These are phyloP conservation scores for Thalassiosira hispida DNA, from an alignment of 352 stramenopile genomes.

Conservation along the genomic window DNA sequence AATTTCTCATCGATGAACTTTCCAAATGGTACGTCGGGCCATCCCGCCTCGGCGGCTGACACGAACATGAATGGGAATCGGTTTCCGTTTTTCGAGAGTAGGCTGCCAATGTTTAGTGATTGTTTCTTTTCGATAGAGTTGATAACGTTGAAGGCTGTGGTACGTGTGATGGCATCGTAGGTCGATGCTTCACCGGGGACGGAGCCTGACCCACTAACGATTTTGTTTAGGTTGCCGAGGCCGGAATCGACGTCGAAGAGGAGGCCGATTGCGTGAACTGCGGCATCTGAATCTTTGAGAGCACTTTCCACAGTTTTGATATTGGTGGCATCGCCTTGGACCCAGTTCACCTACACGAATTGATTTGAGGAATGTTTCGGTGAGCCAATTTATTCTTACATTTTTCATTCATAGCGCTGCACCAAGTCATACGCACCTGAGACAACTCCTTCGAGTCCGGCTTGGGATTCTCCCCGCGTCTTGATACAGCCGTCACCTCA, in stretches of 20 bases:
- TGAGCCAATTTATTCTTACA: background rate
- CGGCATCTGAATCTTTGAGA: slow-evolving; percentile 54
- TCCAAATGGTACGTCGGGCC: slow-evolving; percentile 74
- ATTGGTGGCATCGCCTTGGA: slow-evolving; percentile 60
- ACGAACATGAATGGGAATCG: slow-evolving; percentile 78
- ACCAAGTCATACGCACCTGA: slow-evolving; percentile 40
- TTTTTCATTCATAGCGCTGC: too few relatives aligned
- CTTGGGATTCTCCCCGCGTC: slow-evolving; percentile 54
- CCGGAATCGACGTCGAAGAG: slow-evolving; percentile 82
- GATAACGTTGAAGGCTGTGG: slow-evolving; percentile 82
- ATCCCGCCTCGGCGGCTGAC: slow-evolving; percentile 80
- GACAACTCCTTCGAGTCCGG: slow-evolving; percentile 48
- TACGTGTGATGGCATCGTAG: slow-evolving; percentile 81
- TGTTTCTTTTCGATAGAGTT: slow-evolving; percentile 65
- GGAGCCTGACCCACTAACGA: slow-evolving; percentile 75
- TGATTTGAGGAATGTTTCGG: background rate
- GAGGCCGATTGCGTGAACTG: slow-evolving; percentile 62
- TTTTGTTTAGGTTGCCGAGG: slow-evolving; percentile 68
- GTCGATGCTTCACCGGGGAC: slow-evolving; percentile 66
- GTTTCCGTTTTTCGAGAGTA: slow-evolving; percentile 22
- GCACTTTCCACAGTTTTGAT: slow-evolving; percentile 43
- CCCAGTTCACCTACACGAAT: slow-evolving; percentile 47
- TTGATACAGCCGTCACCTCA: slow-evolving; percentile 50
- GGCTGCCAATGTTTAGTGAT: slow-evolving; percentile 20
- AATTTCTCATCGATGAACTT: slow-evolving; percentile 66